Evolutionary conservation across 306 rosid genomes (phyloP).

Genomic region (Lathyrus aphaca): DNA sequence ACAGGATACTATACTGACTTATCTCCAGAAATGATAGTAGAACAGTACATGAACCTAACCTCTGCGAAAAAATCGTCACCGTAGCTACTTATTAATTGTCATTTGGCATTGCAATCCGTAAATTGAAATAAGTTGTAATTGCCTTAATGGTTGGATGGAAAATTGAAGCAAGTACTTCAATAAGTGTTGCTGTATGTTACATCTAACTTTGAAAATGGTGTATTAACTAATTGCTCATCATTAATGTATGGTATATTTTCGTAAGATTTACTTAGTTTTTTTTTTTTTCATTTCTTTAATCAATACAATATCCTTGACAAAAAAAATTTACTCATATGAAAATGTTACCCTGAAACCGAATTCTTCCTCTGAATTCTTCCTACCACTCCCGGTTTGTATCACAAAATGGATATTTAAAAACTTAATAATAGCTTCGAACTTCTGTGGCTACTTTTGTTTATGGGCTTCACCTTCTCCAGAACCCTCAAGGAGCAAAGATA

Average conservation of each 20-base stretch:
- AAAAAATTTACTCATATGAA: too few relatives aligned
- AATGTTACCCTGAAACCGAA: too few relatives aligned
- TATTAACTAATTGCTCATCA: slow-evolving; percentile 32
- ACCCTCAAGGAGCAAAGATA: slow-evolving; percentile 41
- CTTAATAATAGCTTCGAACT: too few relatives aligned
- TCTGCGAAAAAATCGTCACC: slow-evolving; percentile 42
- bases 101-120: slow-evolving; percentile 22
- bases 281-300: too few relatives aligned
- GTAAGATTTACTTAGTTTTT: too few relatives aligned
- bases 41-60: slow-evolving; percentile 54
- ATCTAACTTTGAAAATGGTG: slow-evolving; percentile 37
- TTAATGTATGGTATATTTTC: slow-evolving; percentile 36
- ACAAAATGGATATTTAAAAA: too few relatives aligned
- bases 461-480: slow-evolving; percentile 47
- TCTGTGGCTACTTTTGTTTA: slow-evolving; percentile 47
- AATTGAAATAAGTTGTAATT: slow-evolving; percentile 26
- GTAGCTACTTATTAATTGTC: background rate
- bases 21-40: slow-evolving; percentile 70
- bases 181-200: slow-evolving; percentile 26
- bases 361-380: too few relatives aligned
- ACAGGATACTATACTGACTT: slow-evolving; percentile 78
- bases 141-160: slow-evolving; percentile 16
- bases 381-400: too few relatives aligned
- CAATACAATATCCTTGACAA: too few relatives aligned
- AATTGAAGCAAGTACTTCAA: slow-evolving; percentile 34